A percentile compares a stretch with the other conserved stretches of the same genome.
phyloP scores from a whole-genome alignment of 148 eudicot genomes.

The Amaranthus hypochondriacus region DNA sequence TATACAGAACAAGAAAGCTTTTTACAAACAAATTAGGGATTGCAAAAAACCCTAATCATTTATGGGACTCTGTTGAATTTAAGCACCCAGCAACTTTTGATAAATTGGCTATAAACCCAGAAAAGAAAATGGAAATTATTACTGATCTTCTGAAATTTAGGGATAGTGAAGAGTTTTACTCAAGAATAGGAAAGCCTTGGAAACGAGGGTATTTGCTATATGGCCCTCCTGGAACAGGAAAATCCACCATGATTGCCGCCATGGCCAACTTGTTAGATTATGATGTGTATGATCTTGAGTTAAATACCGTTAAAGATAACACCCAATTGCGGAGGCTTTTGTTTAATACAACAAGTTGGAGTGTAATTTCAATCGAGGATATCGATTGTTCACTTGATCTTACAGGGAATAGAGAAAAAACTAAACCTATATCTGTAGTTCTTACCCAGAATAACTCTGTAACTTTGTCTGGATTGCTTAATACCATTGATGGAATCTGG shows the following conservation, averaged over 20 bases:
- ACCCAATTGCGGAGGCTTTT: slow-evolving; percentile 8
- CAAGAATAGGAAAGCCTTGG: slow-evolving; percentile 17
- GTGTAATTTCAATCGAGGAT: slow-evolving; percentile 16
- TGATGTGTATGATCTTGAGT: slow-evolving; percentile 20
- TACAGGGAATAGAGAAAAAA: not conserved
- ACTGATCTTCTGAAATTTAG: slow-evolving; percentile 20
- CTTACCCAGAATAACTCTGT: not conserved
- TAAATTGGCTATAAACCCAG: slow-evolving; percentile 14
- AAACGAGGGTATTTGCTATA: slow-evolving; percentile 23
- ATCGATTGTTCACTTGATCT: slow-evolving; percentile 16
- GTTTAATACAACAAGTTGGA: not conserved
- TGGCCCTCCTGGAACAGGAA: slow-evolving; percentile 25
- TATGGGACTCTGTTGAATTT: slow-evolving; percentile 10
- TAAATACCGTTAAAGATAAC: not conserved
- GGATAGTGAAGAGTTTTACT: slow-evolving; percentile 11
- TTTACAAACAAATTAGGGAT: not conserved
- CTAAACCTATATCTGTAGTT: too few relatives aligned
- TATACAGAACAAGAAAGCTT: not conserved
- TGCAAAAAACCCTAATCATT: too few relatives aligned
- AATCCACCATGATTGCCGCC: slow-evolving; percentile 21
- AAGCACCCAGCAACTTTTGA: slow-evolving; percentile 20
- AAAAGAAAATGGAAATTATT: slow-evolving; percentile 14
- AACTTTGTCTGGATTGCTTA: slow-evolving; percentile 21
- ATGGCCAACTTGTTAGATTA: slow-evolving; percentile 21
- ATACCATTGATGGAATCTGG: slow-evolving; percentile 25